Conservation (phyloP, 1,284 basidiomycete genomes). For the Ganoderma multipileum region DNA sequence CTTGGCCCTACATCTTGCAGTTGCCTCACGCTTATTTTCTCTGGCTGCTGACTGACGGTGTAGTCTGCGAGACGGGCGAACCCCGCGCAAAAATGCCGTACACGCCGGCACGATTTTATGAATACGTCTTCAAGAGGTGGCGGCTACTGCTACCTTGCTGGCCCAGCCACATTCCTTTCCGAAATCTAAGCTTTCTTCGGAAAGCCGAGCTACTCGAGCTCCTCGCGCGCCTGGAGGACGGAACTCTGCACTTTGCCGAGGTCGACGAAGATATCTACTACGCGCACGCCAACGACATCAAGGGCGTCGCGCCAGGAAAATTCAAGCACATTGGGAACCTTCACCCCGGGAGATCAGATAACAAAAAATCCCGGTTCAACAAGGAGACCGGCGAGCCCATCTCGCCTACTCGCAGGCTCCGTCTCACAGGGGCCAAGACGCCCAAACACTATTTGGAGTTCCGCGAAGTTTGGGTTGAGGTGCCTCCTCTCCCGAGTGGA, state of each 20-base stretch:
- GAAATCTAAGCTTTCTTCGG: background rate
- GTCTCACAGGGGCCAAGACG: conserved; percentile 1
- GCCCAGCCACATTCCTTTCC: background rate
- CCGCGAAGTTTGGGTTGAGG: background rate
- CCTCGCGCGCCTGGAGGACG: background rate
- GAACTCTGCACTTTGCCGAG: background rate
- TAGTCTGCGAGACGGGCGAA: background rate
- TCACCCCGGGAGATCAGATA: conserved; percentile 6
- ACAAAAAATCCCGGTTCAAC: conserved; percentile 15
- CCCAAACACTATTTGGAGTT: conserved; percentile 3
- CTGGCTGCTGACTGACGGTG: background rate
- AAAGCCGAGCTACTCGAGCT: background rate
- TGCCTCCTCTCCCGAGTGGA: background rate
- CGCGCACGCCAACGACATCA: background rate
- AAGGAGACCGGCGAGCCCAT: conserved; percentile 6
- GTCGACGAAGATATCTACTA: background rate
- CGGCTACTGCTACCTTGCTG: background rate
- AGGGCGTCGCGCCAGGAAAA: background rate
- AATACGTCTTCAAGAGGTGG: background rate
- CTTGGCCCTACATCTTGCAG: background rate
- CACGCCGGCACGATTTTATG: background rate
- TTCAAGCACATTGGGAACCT: background rate
- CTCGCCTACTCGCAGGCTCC: conserved; percentile 4
- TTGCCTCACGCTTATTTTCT: background rate
- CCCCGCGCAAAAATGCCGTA: background rate